A percentile compares a stretch with the other conserved stretches of the same genome.
These are phyloP conservation scores for Prunus kanzakura DNA, from an alignment of 306 rosid genomes.

Conservation along the genomic window DNA sequence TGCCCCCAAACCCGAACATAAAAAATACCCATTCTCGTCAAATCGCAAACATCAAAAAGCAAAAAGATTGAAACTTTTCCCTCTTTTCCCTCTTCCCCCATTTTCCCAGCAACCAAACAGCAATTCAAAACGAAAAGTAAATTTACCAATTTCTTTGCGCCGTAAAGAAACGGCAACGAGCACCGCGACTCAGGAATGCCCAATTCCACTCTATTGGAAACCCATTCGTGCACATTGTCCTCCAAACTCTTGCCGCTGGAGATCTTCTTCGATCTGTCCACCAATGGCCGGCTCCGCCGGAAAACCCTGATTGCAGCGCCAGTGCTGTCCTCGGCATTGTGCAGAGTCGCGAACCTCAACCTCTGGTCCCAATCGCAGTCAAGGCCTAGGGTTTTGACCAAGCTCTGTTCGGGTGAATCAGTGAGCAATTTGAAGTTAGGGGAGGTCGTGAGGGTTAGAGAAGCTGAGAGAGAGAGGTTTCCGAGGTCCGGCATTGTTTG, in stretches of 20 bases:
- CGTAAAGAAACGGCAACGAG: constrained; percentile 67
- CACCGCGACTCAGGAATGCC: constrained; percentile 31
- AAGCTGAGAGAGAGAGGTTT: constrained; percentile 46
- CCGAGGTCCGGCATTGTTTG: constrained; percentile 69
- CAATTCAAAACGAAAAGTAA: background rate
- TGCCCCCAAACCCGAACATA: background rate
- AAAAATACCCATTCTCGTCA: too few relatives aligned
- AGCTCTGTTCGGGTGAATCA: constrained; percentile 33
- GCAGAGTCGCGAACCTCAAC: constrained; percentile 11
- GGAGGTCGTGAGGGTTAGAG: constrained; percentile 35
- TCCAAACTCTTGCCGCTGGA: constrained; percentile 34
- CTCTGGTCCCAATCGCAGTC: constrained; percentile 16
- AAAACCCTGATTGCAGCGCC: constrained; percentile 40
- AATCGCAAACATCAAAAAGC: background rate
- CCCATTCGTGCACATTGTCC: constrained; percentile 52
- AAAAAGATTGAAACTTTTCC: background rate
- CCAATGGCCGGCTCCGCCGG: constrained; percentile 36
- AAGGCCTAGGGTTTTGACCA: constrained; percentile 26
- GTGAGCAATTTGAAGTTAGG: constrained; percentile 28
- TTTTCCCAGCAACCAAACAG: background rate
- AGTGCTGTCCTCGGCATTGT: constrained; percentile 7
- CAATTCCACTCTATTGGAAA: constrained; percentile 27
- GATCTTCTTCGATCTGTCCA: constrained; percentile 37
- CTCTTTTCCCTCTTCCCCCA: background rate
- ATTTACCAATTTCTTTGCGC: constrained; percentile 60